Evolutionary conservation across 352 stramenopile species (phyloP).

Genomic region (Globisporangium emineosum): DNA sequence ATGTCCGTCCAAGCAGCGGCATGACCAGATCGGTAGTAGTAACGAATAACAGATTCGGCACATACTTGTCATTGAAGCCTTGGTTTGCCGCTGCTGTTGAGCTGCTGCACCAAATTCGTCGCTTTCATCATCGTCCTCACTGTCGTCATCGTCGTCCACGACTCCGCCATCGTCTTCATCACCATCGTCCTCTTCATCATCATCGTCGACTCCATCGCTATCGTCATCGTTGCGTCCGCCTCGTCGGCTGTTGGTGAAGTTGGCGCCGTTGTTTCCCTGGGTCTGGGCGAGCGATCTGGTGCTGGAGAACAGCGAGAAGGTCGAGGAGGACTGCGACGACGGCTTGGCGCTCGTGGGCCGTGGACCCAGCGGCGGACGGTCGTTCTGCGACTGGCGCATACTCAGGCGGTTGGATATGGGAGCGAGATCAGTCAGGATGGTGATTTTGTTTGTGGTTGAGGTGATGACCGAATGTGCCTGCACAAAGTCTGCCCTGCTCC

Average conservation of each 20-base stretch:
- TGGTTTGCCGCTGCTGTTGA: constrained; percentile 14
- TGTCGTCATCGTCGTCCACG: neutral
- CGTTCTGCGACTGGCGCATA: constrained; percentile 4
- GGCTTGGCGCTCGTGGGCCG: constrained; percentile 54
- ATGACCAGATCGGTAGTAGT: too few relatives aligned
- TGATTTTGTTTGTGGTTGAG: neutral
- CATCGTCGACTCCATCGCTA: constrained; percentile 32
- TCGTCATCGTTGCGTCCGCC: constrained; percentile 21
- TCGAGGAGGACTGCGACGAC: constrained; percentile 11
- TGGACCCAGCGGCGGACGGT: constrained; percentile 18
- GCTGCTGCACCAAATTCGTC: constrained; percentile 39
- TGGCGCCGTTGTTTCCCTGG: neutral
- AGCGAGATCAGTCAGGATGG: neutral
- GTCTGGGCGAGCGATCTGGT: neutral
- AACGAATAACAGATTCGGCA: too few relatives aligned
- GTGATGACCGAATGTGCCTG: neutral
- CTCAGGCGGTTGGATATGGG: neutral
- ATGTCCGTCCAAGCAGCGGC: too few relatives aligned
- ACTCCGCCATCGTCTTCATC: constrained; percentile 6
- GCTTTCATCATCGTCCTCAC: constrained; percentile 4
- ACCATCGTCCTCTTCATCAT: constrained; percentile 35
- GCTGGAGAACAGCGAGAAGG: constrained; percentile 2
- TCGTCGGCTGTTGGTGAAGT: neutral
- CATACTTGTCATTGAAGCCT: neutral
- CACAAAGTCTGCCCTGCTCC: neutral